These are phyloP conservation scores for Coleophoma crateriformis DNA, from an alignment of 2,329 filamentous ascomycete genomes.

Conservation along the genomic window DNA sequence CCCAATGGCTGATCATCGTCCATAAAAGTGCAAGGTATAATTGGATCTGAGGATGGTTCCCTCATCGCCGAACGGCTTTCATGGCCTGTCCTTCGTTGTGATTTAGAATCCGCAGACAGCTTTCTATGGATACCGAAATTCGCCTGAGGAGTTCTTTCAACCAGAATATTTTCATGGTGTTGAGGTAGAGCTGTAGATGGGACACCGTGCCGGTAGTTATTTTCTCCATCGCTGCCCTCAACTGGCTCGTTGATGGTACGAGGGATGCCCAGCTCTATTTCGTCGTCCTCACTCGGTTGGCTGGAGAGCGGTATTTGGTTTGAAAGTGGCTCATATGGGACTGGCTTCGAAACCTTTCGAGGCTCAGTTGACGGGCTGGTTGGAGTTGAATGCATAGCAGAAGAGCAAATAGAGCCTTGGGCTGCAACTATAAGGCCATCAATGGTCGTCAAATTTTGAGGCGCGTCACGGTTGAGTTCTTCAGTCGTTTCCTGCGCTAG, in stretches of 20 bases:
- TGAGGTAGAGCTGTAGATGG: conserved; percentile 11
- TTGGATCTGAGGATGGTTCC: conserved; percentile 7
- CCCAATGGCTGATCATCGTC: conserved; percentile 1
- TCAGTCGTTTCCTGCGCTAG: no score
- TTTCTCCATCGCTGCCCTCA: conserved; percentile 3
- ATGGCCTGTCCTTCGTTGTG: background rate
- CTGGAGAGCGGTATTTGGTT: background rate
- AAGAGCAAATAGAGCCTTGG: no score
- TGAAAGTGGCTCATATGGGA: no score
- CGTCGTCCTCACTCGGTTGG: conserved; percentile 13
- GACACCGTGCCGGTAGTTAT: conserved; percentile 1
- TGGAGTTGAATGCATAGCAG: no score
- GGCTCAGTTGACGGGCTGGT: no score
- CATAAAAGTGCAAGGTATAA: conserved; percentile 15
- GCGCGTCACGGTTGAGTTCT: no score
- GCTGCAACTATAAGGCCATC: no score
- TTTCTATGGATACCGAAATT: background rate
- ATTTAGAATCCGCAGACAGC: background rate
- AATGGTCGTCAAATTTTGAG: no score
- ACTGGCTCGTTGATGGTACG: conserved; percentile 17
- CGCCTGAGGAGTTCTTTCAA: conserved; percentile 18
- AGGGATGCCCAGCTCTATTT: conserved; percentile 17
- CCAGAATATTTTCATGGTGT: conserved; percentile 12
- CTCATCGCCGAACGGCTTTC: background rate
- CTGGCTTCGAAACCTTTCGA: no score